Conservation (phyloP, 2,329 filamentous ascomycete species). For the Fusarium chuoi region DNA sequence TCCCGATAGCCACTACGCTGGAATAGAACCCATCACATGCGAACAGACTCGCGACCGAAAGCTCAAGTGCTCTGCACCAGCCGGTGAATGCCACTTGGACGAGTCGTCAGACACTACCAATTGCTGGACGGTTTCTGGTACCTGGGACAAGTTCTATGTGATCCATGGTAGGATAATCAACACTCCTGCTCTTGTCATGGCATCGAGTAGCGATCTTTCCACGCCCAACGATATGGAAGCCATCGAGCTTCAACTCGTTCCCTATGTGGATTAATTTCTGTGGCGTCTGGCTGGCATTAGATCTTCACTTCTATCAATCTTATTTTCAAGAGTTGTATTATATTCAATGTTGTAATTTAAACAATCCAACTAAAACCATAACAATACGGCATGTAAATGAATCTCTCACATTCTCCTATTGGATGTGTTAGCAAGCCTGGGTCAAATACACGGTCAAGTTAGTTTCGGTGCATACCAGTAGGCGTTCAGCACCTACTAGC, state of each 20-base stretch:
- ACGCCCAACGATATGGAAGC: neutral
- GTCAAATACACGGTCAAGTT: too few species aligned
- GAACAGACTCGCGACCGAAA: neutral
- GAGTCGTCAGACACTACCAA: neutral
- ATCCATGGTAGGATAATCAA: neutral
- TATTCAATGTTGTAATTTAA: too few species aligned
- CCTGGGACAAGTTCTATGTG: neutral
- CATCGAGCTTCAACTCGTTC: neutral
- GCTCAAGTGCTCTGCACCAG: neutral
- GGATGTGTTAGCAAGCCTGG: too few species aligned
- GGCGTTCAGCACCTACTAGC: neutral
- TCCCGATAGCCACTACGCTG: neutral
- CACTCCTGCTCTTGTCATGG: neutral
- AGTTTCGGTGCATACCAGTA: neutral
- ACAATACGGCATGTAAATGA: too few species aligned
- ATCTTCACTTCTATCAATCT: neutral
- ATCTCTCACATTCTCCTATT: too few species aligned
- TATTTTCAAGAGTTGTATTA: too few species aligned
- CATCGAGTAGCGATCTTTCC: neutral
- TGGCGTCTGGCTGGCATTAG: rapidly evolving
- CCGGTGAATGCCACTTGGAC: neutral
- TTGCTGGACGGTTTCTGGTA: neutral
- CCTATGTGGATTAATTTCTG: neutral
- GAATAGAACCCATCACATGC: rapidly evolving
- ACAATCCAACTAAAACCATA: too few species aligned